Conservation (phyloP, 2,329 filamentous ascomycete species). For the Thyridium curvatum region DNA sequence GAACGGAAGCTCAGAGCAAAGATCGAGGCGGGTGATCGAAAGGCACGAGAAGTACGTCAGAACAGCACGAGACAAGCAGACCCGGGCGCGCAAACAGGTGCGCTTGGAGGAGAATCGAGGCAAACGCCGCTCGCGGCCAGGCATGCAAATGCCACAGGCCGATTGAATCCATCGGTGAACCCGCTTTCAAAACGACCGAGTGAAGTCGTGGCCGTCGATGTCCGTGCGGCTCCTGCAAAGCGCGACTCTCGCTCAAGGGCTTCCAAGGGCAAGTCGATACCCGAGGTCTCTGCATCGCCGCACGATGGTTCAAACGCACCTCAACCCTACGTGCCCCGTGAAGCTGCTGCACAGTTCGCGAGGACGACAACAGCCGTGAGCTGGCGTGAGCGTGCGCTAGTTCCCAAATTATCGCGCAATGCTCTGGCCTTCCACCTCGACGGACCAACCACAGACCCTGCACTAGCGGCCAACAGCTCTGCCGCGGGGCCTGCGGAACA, state of each 20-base stretch:
- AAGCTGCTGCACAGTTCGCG: constrained; percentile 49
- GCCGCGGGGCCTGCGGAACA: constrained; percentile 25
- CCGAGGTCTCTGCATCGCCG: neutral
- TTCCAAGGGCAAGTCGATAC: neutral
- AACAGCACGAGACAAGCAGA: constrained; percentile 3
- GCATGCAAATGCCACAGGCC: no score
- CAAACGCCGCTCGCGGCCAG: no score
- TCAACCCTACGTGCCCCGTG: constrained; percentile 46
- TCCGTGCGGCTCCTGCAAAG: no score
- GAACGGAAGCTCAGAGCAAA: constrained; percentile 24
- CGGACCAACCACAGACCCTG: constrained; percentile 16
- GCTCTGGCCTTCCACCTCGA: constrained; percentile 34
- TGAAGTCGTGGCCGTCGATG: no score
- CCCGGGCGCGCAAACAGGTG: neutral
- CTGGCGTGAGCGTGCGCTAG: constrained; percentile 24
- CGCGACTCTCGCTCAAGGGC: no score
- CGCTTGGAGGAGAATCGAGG: constrained; percentile 1
- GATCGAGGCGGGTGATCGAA: constrained; percentile 12
- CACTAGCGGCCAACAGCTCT: constrained; percentile 8
- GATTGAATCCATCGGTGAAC: neutral
- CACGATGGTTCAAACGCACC: constrained; percentile 6
- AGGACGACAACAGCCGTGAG: constrained; percentile 42
- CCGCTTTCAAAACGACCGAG: neutral
- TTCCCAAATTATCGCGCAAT: constrained; percentile 36
- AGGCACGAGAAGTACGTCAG: constrained; percentile 4